Conservation (phyloP, 2,329 filamentous ascomycete genomes). For the Dactylellina parvicollis region DNA sequence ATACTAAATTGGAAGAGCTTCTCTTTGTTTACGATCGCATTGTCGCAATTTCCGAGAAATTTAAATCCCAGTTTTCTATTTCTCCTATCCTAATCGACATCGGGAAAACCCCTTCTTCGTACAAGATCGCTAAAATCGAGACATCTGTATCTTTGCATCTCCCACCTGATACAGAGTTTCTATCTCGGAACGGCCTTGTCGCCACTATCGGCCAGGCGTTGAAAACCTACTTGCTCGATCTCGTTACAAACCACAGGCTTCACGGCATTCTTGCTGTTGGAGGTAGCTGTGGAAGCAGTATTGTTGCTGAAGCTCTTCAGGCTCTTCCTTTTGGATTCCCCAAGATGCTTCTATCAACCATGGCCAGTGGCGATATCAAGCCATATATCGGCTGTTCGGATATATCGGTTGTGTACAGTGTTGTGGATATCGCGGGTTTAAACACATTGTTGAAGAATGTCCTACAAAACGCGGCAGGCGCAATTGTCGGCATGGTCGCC, state of each 20-base stretch:
- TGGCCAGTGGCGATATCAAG: constrained; percentile 73
- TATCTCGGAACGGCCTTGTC: constrained; percentile 28
- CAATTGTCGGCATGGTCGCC: constrained; percentile 68
- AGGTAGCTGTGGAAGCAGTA: constrained; percentile 71
- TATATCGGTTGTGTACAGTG: constrained; percentile 75
- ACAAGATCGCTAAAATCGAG: neutral
- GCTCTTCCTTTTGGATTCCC: constrained; percentile 73
- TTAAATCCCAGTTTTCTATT: neutral
- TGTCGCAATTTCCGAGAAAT: constrained; percentile 12
- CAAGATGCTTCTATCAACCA: constrained; percentile 75
- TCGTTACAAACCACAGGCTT: constrained; percentile 59
- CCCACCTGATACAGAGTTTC: neutral
- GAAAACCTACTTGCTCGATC: neutral
- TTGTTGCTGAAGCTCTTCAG: constrained; percentile 71
- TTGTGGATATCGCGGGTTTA: constrained; percentile 75
- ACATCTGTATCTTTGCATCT: constrained; percentile 28
- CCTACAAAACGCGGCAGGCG: constrained; percentile 71
- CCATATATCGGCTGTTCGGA: constrained; percentile 75
- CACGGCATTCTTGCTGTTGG: constrained; percentile 71
- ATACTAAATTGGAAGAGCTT: constrained; percentile 72
- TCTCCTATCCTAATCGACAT: constrained; percentile 26
- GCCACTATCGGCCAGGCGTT: constrained; percentile 15
- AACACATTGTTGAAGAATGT: constrained; percentile 70
- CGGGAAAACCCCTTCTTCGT: neutral
- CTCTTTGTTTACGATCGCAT: constrained; percentile 65